Evolutionary conservation across 176 grass and related monocot genomes (phyloP).

Genomic region (Dactylis glomerata): DNA sequence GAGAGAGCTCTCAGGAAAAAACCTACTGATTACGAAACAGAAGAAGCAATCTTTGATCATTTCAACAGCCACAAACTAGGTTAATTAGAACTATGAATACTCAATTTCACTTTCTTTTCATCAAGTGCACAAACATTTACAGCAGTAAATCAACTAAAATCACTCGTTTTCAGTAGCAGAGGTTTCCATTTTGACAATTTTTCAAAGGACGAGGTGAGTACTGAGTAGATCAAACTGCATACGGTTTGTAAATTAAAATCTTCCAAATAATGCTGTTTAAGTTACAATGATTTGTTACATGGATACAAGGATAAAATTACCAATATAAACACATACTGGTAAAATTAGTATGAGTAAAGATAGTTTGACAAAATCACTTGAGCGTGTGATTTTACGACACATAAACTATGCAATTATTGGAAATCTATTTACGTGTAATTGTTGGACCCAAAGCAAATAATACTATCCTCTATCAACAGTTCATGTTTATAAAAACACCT

Average conservation of each 20-base stretch:
- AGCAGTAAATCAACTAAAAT: not conserved
- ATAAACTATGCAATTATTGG: not conserved
- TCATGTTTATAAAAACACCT: not conserved
- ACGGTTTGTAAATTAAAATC: not conserved
- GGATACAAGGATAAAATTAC: not conserved
- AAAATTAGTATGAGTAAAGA: not conserved
- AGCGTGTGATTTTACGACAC: not conserved
- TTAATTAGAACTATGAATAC: not conserved
- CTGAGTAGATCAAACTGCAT: not conserved
- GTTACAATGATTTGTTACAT: not conserved
- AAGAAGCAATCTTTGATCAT: not conserved
- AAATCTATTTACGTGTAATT: not conserved
- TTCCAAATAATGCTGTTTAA: not conserved
- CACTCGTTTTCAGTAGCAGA: not conserved
- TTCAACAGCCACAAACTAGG: constrained; percentile 5
- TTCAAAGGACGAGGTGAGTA: not conserved
- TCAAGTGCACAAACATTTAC: not conserved
- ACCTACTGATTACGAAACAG: not conserved
- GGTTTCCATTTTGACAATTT: not conserved
- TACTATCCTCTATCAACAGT: not conserved
- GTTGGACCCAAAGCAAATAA: not conserved
- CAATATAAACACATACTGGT: not conserved
- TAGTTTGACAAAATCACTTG: not conserved
- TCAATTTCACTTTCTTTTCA: not conserved
- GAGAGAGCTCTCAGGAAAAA: not conserved